Evolutionary conservation across 208 protist species (phyloP).

Genomic region (Leishmania turanica): DNA sequence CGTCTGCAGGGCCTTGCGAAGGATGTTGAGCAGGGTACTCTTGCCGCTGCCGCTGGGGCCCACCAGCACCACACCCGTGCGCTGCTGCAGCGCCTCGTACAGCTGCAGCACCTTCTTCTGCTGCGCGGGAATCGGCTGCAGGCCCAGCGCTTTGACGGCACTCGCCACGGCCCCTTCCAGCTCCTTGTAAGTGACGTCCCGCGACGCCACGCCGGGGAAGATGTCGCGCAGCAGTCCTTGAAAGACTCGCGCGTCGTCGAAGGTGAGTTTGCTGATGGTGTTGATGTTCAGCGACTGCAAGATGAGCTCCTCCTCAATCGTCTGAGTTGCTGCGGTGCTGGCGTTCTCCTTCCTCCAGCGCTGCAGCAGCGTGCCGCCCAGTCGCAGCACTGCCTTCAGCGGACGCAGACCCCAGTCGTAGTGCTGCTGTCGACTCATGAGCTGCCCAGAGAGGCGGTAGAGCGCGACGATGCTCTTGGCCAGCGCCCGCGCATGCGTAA

Average conservation of each 20-base stretch:
- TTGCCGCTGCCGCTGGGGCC: slow-evolving; percentile 94
- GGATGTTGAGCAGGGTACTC: slow-evolving; percentile 85
- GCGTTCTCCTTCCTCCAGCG: slow-evolving; percentile 68
- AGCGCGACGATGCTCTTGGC: slow-evolving; percentile 92
- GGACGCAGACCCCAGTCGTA: slow-evolving; percentile 98
- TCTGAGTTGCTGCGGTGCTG: slow-evolving; percentile 70
- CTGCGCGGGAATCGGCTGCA: slow-evolving; percentile 76
- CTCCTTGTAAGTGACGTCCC: slow-evolving; percentile 80
- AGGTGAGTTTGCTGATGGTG: slow-evolving; percentile 97
- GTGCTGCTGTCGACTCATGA: slow-evolving; percentile 97
- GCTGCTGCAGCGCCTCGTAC: slow-evolving; percentile 93
- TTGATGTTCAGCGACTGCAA: slow-evolving; percentile 97
- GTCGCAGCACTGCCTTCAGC: slow-evolving; percentile 96
- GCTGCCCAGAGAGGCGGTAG: slow-evolving; percentile 95
- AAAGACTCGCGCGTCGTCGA: slow-evolving; percentile 97
- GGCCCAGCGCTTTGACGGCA: slow-evolving; percentile 59
- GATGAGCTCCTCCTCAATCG: slow-evolving; percentile 91
- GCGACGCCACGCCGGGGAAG: slow-evolving; percentile 72
- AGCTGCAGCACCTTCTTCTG: slow-evolving; percentile 93
- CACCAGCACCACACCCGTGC: slow-evolving; percentile 95
- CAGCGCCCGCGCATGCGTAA: slow-evolving; percentile 82
- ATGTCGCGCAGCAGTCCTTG: slow-evolving; percentile 91
- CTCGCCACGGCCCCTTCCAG: slow-evolving; percentile 80
- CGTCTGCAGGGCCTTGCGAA: slow-evolving; percentile 82
- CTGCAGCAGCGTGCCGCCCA: slow-evolving; percentile 88